phyloP scores from a whole-genome alignment of 1,284 basidiomycete species.

The Heterobasidion parviporum region DNA sequence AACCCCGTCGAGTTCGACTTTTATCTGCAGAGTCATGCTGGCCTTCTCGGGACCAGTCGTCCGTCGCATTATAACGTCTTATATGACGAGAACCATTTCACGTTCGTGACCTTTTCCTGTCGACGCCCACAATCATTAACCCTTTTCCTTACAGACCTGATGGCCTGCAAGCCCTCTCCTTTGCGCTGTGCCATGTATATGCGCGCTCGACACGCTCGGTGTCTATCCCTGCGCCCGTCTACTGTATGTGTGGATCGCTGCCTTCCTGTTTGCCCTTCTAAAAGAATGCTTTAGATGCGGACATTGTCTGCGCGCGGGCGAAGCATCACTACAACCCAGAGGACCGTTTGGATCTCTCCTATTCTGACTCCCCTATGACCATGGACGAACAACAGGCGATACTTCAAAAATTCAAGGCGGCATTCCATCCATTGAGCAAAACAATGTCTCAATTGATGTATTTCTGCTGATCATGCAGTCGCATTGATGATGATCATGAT shows the following conservation, averaged over 20 bases:
- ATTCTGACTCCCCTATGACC: constrained; percentile 43
- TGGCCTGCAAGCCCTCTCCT: constrained; percentile 61
- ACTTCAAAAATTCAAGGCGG: constrained; percentile 44
- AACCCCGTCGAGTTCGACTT: constrained; percentile 77
- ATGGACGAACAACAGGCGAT: constrained; percentile 32
- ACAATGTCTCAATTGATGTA: constrained; percentile 53
- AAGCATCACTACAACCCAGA: constrained; percentile 75
- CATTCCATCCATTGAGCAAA: constrained; percentile 48
- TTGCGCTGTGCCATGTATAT: constrained; percentile 75
- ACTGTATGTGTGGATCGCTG: constrained; percentile 43
- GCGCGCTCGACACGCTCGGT: constrained; percentile 77
- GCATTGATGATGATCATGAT: background rate
- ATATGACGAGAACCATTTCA: constrained; percentile 50
- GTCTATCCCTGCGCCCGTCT: constrained; percentile 77
- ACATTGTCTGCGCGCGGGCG: constrained; percentile 75
- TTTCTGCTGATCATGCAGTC: constrained; percentile 34
- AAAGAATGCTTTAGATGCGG: constrained; percentile 52
- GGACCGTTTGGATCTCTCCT: constrained; percentile 32
- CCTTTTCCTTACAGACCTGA: constrained; percentile 40
- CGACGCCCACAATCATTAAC: background rate
- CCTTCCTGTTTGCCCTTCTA: background rate
- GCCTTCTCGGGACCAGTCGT: constrained; percentile 43
- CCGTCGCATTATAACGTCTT: constrained; percentile 63
- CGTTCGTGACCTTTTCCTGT: constrained; percentile 22
- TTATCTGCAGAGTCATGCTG: constrained; percentile 72